Conservation (phyloP, 2,329 filamentous ascomycete genomes). For the Colletotrichum cuscutae region DNA sequence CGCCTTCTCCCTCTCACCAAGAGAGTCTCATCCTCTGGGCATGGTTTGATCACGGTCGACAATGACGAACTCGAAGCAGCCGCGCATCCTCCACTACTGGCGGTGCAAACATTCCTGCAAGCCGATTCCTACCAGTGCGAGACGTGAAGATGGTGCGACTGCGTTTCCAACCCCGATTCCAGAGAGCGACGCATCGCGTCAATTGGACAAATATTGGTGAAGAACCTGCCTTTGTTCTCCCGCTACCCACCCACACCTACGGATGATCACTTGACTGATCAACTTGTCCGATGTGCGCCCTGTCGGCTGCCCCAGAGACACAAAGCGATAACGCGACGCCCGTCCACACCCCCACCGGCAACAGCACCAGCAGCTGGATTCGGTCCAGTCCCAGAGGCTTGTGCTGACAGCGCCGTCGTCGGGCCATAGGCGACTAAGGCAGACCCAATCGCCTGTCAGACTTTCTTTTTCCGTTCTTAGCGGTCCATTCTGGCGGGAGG, state of each 20-base stretch:
- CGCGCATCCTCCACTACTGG: background rate
- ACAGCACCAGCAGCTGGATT: conserved; percentile 10
- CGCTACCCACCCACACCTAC: conserved; percentile 27
- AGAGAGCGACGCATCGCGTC: background rate
- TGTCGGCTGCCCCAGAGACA: conserved; percentile 17
- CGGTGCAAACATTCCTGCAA: background rate
- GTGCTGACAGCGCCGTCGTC: conserved; percentile 29
- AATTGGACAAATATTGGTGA: conserved; percentile 5
- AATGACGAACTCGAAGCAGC: background rate
- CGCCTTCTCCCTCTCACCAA: conserved; percentile 4
- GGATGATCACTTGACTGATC: conserved; percentile 33
- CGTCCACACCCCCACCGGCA: conserved; percentile 1
- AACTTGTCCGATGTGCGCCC: conserved; percentile 17
- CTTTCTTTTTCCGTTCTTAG: conserved; percentile 37
- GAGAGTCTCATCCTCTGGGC: background rate
- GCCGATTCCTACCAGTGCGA: background rate
- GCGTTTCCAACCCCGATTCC: background rate
- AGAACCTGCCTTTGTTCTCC: conserved; percentile 20
- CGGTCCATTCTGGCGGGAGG: conserved; percentile 36
- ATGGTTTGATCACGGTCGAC: background rate
- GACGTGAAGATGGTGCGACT: background rate
- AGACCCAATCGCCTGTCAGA: conserved; percentile 34
- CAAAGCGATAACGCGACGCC: conserved; percentile 5
- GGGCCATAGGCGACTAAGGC: conserved; percentile 23
- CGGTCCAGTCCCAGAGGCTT: conserved; percentile 24